phyloP scores from a whole-genome alignment of 2,329 filamentous ascomycete species.

The Paracoccidioides lutzii region DNA sequence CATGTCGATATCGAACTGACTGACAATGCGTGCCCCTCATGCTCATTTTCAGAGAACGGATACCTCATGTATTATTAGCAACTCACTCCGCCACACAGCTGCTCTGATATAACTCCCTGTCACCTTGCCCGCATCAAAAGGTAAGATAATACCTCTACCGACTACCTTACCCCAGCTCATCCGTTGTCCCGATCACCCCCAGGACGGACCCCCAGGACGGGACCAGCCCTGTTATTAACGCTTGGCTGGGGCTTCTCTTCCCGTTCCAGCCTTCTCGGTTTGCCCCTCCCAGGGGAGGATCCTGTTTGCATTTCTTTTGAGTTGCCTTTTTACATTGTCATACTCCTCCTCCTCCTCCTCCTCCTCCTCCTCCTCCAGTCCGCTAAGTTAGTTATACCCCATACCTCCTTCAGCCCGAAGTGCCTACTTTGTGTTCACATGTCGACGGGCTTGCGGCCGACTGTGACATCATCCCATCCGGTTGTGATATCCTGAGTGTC shows the following conservation, averaged over 20 bases:
- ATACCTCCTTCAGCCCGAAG: slow-evolving; percentile 1
- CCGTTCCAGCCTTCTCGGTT: slow-evolving; percentile 9
- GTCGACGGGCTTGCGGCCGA: not conserved
- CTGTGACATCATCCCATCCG: not conserved
- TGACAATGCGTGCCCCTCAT: no score
- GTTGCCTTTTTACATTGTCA: not conserved
- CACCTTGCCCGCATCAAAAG: not conserved
- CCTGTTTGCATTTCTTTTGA: not conserved
- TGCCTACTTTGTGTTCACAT: not conserved
- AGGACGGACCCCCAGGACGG: slow-evolving; percentile 7
- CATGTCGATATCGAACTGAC: no score
- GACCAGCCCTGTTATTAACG: no score
- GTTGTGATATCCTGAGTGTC: no score
- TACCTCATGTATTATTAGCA: no score
- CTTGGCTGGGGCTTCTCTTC: slow-evolving; percentile 7
- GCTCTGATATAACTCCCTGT: not conserved
- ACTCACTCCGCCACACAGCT: no score
- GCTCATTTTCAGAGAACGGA: no score
- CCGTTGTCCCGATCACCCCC: slow-evolving; percentile 6
- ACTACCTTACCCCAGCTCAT: not conserved
- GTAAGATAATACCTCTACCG: not conserved
- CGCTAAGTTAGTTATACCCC: not conserved
- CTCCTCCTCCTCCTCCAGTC: not conserved
- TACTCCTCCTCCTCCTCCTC: not conserved
- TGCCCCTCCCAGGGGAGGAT: not conserved